Base-by-base conservation (phyloP, 2,329 filamentous ascomycete species). In the Nothomitra cinnamomea region DNA sequence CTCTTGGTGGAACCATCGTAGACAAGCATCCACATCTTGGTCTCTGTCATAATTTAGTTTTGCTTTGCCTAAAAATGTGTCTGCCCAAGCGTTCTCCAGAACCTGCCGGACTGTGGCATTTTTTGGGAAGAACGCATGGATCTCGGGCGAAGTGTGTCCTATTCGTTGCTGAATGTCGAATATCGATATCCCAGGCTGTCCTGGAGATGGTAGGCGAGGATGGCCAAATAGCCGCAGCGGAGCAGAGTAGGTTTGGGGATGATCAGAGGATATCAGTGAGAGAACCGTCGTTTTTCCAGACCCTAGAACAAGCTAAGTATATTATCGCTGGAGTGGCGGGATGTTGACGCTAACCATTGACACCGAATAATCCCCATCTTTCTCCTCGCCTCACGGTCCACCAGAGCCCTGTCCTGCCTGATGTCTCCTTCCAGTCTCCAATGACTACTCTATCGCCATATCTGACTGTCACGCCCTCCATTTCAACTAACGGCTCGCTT, bases 231-330 rank as follows among this genome's bases (percentile, higher is more conserved):
- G 74, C 60, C 79, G 83, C 56, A 98, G 83, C 0, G 90, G 89
- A 22, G 89, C 78, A 0, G 86, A 87, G 65, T 96, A 98, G 0
- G 89, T 82, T 66, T 96, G 90, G 0, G 92, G 92, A 61, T 98
- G 92, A 62, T 98, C 92, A 1, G 90, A 96, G 56, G 87, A 94
- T 56, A 98, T 85, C 4, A 98, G 75, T 3, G 88, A 92, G 25
- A 96, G 77, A 40, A 98, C 76, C 0, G 92, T 98, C 0, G 92
- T 98, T 71, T 98, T 98, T 17, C 92, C 92, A 0, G 87, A 95
- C 12, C 85, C 64, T 65, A 50, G 12, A 36, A 24, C 35, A n/a
- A 12, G n/a, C 36, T 35, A n/a, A 56, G 48, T 52, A 28, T 19
- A 36, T 15, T 35, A 21, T 21, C 42, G 24, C n/a, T 35, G 4